Conservation (phyloP, 2,329 filamentous ascomycete genomes). For the Cercospora sp. region DNA sequence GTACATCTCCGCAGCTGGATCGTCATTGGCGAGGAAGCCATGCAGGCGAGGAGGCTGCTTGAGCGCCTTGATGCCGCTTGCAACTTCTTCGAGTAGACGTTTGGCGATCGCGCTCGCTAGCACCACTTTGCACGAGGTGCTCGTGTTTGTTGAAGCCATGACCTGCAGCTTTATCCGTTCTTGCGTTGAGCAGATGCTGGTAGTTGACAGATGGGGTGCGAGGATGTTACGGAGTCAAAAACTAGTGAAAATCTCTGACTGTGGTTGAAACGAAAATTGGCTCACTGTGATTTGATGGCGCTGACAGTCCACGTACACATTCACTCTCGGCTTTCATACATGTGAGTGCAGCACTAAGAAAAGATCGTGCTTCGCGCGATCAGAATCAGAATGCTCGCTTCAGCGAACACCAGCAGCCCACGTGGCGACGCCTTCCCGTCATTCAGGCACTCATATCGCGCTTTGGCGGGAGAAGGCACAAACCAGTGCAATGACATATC, state of each 20-base stretch:
- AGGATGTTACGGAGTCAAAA: not conserved
- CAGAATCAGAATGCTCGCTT: not conserved
- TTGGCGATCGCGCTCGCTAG: slow-evolving; percentile 86
- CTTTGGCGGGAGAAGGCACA: not conserved
- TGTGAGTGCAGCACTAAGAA: not conserved
- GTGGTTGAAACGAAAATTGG: slow-evolving; percentile 3
- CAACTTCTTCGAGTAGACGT: slow-evolving; percentile 73
- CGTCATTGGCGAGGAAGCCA: slow-evolving; percentile 87
- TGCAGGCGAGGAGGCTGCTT: slow-evolving; percentile 75
- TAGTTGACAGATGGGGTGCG: not conserved
- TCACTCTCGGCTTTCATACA: not conserved
- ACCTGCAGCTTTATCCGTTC: not conserved
- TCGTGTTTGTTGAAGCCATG: slow-evolving; percentile 5
- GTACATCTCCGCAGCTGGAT: slow-evolving; percentile 89
- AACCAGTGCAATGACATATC: not conserved
- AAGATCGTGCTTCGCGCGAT: not conserved
- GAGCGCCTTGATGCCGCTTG: slow-evolving; percentile 70
- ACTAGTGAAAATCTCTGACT: not conserved
- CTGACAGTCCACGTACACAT: not conserved
- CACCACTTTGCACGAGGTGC: slow-evolving; percentile 79
- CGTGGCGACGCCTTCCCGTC: not conserved
- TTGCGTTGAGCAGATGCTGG: not conserved
- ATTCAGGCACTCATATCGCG: not conserved
- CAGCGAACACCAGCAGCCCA: not conserved
- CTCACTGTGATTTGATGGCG: slow-evolving; percentile 8